Evolutionary conservation across 2,329 filamentous ascomycete species (phyloP).

Genomic region (Stemphylium vesicarium): DNA sequence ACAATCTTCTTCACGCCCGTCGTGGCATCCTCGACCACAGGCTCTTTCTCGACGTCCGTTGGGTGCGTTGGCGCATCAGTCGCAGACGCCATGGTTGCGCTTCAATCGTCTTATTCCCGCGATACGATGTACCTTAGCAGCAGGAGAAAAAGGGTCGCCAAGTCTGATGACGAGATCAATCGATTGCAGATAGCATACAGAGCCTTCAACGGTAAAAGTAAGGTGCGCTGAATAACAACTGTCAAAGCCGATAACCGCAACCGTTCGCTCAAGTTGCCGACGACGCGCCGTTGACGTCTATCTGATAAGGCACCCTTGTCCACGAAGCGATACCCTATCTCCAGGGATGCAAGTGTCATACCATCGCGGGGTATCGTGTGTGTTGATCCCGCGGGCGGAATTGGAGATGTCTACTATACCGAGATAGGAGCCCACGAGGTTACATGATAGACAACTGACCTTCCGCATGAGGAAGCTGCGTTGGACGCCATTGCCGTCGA

Average conservation of each 20-base stretch:
- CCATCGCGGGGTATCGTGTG: conserved; percentile 20
- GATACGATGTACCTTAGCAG: no score
- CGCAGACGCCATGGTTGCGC: conserved; percentile 7
- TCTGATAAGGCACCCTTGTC: conserved; percentile 25
- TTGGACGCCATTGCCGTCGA: not conserved
- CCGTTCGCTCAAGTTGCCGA: not conserved
- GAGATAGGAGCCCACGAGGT: conserved; percentile 18
- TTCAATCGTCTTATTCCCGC: no score
- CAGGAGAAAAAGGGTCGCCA: no score
- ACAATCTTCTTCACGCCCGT: conserved; percentile 10
- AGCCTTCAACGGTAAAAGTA: not conserved
- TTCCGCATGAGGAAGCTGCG: conserved; percentile 34
- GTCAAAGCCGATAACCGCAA: not conserved
- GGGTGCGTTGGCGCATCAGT: not conserved
- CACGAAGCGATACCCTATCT: conserved; percentile 8
- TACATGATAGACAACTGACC: conserved; percentile 18
- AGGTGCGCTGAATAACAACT: not conserved
- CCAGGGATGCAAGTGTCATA: no score
- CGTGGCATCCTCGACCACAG: conserved; percentile 12
- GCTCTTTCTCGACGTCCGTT: conserved; percentile 26
- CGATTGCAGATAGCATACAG: not conserved
- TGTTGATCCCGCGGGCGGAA: conserved; percentile 13
- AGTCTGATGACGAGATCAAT: not conserved
- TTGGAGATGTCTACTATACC: not conserved
- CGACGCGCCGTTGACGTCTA: not conserved